These are phyloP conservation scores for Voacanga thouarsii DNA, from an alignment of 257 asterid genomes.

Conservation along the genomic window DNA sequence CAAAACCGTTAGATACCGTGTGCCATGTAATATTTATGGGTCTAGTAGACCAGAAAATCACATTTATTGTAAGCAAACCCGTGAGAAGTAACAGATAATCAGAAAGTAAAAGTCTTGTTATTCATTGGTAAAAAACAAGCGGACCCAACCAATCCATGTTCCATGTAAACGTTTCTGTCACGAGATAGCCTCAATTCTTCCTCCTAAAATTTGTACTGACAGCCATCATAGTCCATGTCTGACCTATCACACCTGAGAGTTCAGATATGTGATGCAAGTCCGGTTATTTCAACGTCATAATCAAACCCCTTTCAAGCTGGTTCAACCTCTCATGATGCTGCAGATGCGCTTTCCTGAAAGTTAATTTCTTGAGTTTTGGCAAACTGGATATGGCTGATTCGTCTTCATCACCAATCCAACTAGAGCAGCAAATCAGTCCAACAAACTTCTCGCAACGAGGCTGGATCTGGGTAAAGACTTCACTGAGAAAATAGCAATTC, in stretches of 20 bases:
- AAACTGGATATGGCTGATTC: constrained; percentile 8
- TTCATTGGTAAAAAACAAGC: no score
- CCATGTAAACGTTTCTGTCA: neutral
- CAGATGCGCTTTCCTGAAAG: constrained; percentile 1
- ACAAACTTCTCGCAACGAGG: constrained; percentile 10
- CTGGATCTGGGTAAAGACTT: constrained; percentile 7
- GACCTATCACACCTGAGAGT: neutral
- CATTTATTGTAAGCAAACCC: no score
- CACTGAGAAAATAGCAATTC: constrained; percentile 9
- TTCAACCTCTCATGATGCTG: neutral
- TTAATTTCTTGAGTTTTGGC: constrained; percentile 9
- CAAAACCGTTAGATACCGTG: no score
- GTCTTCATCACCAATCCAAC: constrained; percentile 20
- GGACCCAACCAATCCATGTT: no score
- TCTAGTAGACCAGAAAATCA: no score
- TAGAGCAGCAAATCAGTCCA: constrained; percentile 15
- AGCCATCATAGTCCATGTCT: neutral
- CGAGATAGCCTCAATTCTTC: constrained; percentile 6
- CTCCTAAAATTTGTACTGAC: constrained; percentile 1
- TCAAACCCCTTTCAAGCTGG: constrained; percentile 16
- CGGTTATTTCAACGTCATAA: neutral
- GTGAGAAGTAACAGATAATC: no score
- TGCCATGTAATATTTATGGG: no score
- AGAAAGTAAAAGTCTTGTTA: no score
- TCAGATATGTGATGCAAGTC: constrained; percentile 8